Base-by-base conservation (phyloP, 208 protist species). In the Acanthamoeba triangularis region DNA sequence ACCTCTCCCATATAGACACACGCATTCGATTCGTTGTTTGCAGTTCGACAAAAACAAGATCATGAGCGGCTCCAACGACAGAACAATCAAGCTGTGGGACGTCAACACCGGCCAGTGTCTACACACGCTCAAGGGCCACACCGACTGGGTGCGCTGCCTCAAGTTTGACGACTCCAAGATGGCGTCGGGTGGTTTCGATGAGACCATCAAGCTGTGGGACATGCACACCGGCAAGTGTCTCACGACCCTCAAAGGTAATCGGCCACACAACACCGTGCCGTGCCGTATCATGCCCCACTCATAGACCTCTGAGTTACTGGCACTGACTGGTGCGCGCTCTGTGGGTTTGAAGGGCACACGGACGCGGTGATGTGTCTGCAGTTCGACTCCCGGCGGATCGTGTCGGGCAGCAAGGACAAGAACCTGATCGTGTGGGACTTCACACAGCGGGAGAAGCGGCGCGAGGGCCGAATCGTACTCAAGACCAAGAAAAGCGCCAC, bases 191-290 rank as follows among this genome's bases (percentile, higher is more conserved):
- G 54, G 54, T 72, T 72, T 74, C 25, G 87, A 93, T 44, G 56
- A 93, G 30, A 93, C 87, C 54, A 93, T 93, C 33, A 93, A 93
- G 35, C 20, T 93, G 37, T 93, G 87, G 87, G 87, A 93, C 87
- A 93, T 93, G 49, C 35, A 93, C 30, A 93, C 87, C 35, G 87
- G 87, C 47, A 93, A 93, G 13, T 93, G 87, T 47, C 49, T 93
- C 41, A 63, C 35, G 5, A 93, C 87, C 11, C 87, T 93, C 25
- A 63, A 72, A 41, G 80, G 80, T 88, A 56, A 30, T 0, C 59
- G 30, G 8, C 28, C 8, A 30, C n/a, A n/a, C n/a, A n/a, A n/a
- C n/a, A n/a, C n/a, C n/a, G n/a, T n/a, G n/a, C n/a, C n/a, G n/a
- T n/a, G n/a, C n/a, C n/a, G n/a, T n/a, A n/a, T n/a, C n/a, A n/a